Evolutionary conservation across 768 basidiomycete genomes (phyloP), one percentile per base, ranked within the genome.

Genomic region (Mycena haematopus): DNA sequence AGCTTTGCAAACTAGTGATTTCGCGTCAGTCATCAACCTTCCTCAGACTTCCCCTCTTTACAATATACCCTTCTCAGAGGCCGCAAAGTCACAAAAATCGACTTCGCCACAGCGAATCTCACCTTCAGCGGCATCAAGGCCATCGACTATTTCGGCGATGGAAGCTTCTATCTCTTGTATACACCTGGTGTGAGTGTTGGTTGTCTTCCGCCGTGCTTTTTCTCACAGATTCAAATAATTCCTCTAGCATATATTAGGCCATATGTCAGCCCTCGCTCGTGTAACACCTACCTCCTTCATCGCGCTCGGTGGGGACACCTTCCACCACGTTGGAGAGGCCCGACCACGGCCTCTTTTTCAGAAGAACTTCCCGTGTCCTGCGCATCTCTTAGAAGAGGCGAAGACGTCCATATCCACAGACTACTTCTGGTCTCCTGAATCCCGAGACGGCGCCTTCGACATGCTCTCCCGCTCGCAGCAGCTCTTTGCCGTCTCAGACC

Each of bases 131-230:
- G 51, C 25, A 35, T 65, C 22, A 56, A 57, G 11, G 65, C 65
- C 1, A 10, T 57, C 6, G 65, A 65, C 36, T 55, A 53, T 25
- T 53, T 53, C 14, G 52, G 38, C 15, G 52, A 53, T 15, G 61
- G 61, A 35, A 55, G 66, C 54, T 62, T 65, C 42, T 65, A 65
- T 25, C 58, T 65, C 25, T 40, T 67, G 9, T 25, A 67, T 19
- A 58, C 58, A 9, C 58, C 66, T 36, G 66, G 66, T 24, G 65
- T 63, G 29, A 52, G 58, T 52, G 29, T 3, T 50, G 13, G n/a
- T 6, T 10, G 33, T 21, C 15, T 15, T 4, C 4, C 31, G 14
- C 29, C 2, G 19, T 2, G 5, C 2, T 29, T 21, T 58, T 21
- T 35, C 33, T 52, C 21, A 56, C 21, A 24, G 27, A n/a, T n/a